Conservation (phyloP, 2,329 filamentous ascomycete genomes). For the Beauveria sp. region DNA sequence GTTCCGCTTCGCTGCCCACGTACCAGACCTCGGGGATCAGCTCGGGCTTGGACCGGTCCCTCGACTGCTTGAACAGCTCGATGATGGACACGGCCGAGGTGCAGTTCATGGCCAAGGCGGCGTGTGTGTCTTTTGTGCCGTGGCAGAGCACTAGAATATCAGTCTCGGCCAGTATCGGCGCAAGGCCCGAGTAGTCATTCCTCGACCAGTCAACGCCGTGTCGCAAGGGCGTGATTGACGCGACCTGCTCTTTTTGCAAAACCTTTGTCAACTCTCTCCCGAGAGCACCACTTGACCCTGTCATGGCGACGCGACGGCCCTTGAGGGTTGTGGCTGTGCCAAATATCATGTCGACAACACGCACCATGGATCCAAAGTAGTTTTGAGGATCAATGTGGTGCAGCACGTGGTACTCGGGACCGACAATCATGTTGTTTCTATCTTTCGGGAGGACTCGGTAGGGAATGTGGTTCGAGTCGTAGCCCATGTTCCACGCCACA, state of each 20-base stretch:
- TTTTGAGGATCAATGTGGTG: slow-evolving; percentile 16
- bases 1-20: slow-evolving; percentile 16
- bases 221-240: slow-evolving; percentile 1
- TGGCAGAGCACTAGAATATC: slow-evolving; percentile 15
- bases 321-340: slow-evolving; percentile 13
- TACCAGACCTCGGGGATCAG: slow-evolving; percentile 16
- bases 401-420: slow-evolving; percentile 15
- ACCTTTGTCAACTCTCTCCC: slow-evolving; percentile 5
- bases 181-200: slow-evolving; percentile 2
- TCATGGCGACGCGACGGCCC: slow-evolving; percentile 14
- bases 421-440: slow-evolving; percentile 10
- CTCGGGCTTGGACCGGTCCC: not conserved
- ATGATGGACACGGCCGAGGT: slow-evolving; percentile 3
- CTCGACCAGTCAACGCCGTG: slow-evolving; percentile 12
- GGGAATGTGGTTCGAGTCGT: slow-evolving; percentile 14
- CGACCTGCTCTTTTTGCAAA: slow-evolving; percentile 8
- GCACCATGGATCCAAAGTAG: slow-evolving; percentile 16
- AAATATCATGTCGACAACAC: slow-evolving; percentile 14
- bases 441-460: slow-evolving; percentile 13
- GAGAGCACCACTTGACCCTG: slow-evolving; percentile 12
- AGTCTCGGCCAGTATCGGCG: slow-evolving; percentile 7
- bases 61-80: slow-evolving; percentile 8
- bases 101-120: slow-evolving; percentile 12
- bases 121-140: slow-evolving; percentile 9
- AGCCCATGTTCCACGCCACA: slow-evolving; percentile 12